Evolutionary conservation across 768 basidiomycete genomes (phyloP), one percentile per base, ranked within the genome.

Genomic region (Mycena crocata): DNA sequence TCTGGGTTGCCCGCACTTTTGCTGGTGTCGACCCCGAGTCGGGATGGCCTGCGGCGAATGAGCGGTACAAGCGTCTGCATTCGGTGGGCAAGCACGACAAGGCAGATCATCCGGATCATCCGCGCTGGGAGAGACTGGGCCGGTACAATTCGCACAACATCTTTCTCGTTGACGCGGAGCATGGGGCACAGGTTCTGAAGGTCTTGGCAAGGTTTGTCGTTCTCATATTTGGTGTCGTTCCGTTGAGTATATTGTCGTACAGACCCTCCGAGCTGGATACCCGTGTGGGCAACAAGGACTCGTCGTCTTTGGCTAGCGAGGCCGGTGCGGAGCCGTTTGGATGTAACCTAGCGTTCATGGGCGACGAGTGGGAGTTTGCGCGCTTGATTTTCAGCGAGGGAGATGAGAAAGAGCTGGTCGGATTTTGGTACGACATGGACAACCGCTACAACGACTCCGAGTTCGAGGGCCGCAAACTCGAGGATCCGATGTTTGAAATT

Each of bases 321-420:
- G 48, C 9, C 2, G 49, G n/a, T 21, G 15, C 35, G 13, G 44
- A 49, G 0, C 15, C 62, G 5, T 57, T 71, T 10, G 69, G 66
- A 23, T 71, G 69, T 30, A 24, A 67, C 24, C 66, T 71, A 7
- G 26, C 52, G 5, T 52, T 60, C 26, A 14, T 51, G 5, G 50
- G 52, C 1, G 31, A 49, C 12, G 70, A 66, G 15, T 63, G 60
- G 57, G 67, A 71, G 34, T 57, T n/a, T 55, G 67, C 63, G 54
- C 59, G 67, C 3, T 31, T 71, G 28, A 66, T 71, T 6, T 71
- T 52, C 45, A 42, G 67, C 51, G 61, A 71, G 31, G 60, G 66
- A 10, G 59, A 67, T 67, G 37, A 71, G 57, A 68, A 62, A 39
- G 70, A 71, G 50, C 59, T 71, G 7, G 31, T 71, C 23, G 70